phyloP scores from a whole-genome alignment of 1,284 basidiomycete species.

The Microbotryum intermedium region DNA sequence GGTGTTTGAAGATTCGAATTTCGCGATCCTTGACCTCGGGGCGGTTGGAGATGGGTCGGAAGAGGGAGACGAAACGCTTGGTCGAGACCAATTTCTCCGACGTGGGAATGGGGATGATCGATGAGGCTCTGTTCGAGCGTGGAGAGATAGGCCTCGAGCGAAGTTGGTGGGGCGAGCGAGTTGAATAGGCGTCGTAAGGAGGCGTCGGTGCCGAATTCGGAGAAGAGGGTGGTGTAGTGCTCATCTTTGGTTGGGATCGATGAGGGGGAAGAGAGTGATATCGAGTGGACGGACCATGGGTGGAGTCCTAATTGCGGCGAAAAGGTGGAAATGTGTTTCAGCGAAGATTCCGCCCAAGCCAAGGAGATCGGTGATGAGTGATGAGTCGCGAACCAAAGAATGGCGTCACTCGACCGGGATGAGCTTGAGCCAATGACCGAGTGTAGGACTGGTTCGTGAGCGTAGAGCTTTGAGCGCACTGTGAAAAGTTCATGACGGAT shows the following conservation, averaged over 20 bases:
- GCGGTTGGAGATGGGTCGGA: conserved; percentile 4
- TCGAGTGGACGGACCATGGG: conserved; percentile 70
- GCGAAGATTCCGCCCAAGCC: neutral
- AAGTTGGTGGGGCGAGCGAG: conserved; percentile 50
- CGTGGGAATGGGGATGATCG: conserved; percentile 57
- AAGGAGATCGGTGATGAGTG: neutral
- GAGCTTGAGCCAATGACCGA: conserved; percentile 1
- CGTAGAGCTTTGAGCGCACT: conserved; percentile 32
- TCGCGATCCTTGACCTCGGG: conserved; percentile 19
- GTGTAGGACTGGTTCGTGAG: conserved; percentile 26
- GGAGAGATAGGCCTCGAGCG: conserved; percentile 48
- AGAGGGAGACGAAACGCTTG: conserved; percentile 57
- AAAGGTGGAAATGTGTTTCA: neutral
- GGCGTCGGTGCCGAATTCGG: neutral
- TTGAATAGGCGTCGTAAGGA: conserved; percentile 1
- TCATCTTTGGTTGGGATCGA: conserved; percentile 45
- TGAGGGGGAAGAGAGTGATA: conserved; percentile 44
- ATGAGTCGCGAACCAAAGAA: conserved; percentile 39
- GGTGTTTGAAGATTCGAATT: conserved; percentile 58
- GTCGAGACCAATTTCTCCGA: conserved; percentile 77
- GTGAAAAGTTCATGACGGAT: neutral
- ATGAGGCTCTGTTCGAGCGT: conserved; percentile 52
- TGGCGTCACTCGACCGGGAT: conserved; percentile 30
- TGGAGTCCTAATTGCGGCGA: conserved; percentile 65
- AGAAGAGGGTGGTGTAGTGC: conserved; percentile 59